Evolutionary conservation across 176 grass and related monocot species (phyloP), one percentile per base, ranked within the genome.

Genomic region (Tillandsia fasciculata): DNA sequence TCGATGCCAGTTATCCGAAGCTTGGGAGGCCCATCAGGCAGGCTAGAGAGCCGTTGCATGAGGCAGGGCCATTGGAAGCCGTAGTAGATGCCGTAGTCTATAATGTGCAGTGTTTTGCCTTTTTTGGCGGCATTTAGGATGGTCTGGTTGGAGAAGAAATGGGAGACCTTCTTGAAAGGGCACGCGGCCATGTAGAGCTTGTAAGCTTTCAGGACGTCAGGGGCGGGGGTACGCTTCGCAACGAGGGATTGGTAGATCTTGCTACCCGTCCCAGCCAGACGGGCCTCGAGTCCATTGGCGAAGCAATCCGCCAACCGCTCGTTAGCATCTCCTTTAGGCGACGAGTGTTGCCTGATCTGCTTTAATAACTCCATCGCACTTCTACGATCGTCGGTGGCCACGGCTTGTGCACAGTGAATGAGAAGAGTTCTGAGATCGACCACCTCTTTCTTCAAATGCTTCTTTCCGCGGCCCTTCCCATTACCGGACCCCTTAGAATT

Each of bases 1-100:
- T 99, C 89, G 4, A 99, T 99, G 59, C 84, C 94, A 0, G 94
- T 99, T 26, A 99, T 99, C 67, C 84, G 61, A 77, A 99, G 87
- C 70, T 71, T 81, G 18, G 86, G 94, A 18, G 94, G 87, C 2
- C 89, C 86, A 52, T 66, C 82, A 10, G 50, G 65, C 50, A 53
- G 74, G 18, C 66, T 79, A 75, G 87, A 81, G 10, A 99, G 82
- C 26, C 89, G 61, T 15, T 99, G 86, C 77, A 99, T 85, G 59
- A 99, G 84, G 64, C 87, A 93, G 0, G 94, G 94, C 94, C 94
- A 99, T 58, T 99, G 94, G 42, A 99, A 90, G 12, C 94, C 94
- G 67, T 99, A 90, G 71, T 90, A 86, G 61, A 99, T 79, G 48
- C 94, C 94, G 1, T 67, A 93, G 58, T 99, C 94, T 1, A 99